Evolutionary conservation across 495 filamentous ascomycete genomes (phyloP).

Genomic region (Neurospora tetraspora): DNA sequence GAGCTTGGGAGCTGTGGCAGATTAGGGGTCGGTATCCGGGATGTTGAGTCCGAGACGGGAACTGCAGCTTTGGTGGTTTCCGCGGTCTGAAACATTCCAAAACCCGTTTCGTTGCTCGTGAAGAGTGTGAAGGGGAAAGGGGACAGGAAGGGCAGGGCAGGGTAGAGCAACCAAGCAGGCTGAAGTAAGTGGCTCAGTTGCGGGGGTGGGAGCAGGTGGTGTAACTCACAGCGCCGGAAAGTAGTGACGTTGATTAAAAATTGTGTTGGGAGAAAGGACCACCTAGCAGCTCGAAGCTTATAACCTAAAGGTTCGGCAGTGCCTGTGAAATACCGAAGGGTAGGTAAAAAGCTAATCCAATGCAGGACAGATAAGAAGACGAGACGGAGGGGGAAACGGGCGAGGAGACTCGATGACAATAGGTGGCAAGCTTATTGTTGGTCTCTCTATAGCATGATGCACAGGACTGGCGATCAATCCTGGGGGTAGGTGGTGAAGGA

Average conservation of each 20-base stretch:
- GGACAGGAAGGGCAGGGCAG: not conserved
- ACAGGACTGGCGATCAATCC: not conserved
- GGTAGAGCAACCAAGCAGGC: not conserved
- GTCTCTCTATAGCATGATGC: not conserved
- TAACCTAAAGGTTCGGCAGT: not conserved
- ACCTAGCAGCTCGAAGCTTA: not conserved
- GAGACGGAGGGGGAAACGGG: not conserved
- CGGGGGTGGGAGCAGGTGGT: not conserved
- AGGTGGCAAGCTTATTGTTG: not conserved
- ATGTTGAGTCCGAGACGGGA: not conserved
- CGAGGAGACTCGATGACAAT: not conserved
- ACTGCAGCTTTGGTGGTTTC: not conserved
- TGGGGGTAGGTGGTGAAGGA: not conserved
- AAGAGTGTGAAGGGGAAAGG: not conserved
- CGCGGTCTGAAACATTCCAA: not conserved
- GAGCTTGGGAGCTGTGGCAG: not conserved
- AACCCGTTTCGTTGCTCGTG: not conserved
- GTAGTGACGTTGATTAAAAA: not conserved
- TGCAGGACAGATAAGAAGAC: not conserved
- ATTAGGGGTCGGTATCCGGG: not conserved
- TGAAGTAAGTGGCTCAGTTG: not conserved
- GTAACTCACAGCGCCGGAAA: not conserved
- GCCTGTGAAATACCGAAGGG: not conserved
- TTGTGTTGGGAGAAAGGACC: not conserved
- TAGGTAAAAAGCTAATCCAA: not conserved